Percentiles rank a stretch among this genome's conserved stretches.
Conservation (phyloP, 179 eudicot species). For the Nepenthes alata region DNA sequence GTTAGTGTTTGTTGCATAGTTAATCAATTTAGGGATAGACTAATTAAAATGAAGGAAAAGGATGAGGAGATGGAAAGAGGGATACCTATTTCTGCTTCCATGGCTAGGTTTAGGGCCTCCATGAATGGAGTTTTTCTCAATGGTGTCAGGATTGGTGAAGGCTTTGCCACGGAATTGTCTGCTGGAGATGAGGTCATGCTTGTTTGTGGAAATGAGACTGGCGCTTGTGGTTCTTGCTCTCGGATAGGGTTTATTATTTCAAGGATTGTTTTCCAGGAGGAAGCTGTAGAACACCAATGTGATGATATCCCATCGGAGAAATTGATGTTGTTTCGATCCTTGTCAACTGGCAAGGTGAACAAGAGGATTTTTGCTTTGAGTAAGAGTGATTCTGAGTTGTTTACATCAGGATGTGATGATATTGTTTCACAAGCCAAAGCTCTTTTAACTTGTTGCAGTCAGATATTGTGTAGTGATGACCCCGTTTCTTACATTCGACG, state of each 20-base stretch:
- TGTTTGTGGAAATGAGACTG: slow-evolving; percentile 27
- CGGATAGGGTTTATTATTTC: slow-evolving; percentile 60
- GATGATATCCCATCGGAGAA: slow-evolving; percentile 12
- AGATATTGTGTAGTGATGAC: slow-evolving; percentile 39
- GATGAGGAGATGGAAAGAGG: background rate
- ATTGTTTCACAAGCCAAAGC: slow-evolving; percentile 30
- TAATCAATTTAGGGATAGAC: slow-evolving; percentile 23
- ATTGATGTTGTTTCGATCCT: slow-evolving; percentile 9
- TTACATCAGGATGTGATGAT: slow-evolving; percentile 15
- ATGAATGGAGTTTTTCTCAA: slow-evolving; percentile 70
- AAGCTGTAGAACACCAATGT: slow-evolving; percentile 21
- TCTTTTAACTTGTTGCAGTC: slow-evolving; percentile 40
- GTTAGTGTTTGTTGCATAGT: slow-evolving; percentile 8
- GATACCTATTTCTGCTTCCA: slow-evolving; percentile 10
- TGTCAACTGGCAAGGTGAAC: slow-evolving; percentile 23
- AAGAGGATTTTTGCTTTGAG: slow-evolving; percentile 28
- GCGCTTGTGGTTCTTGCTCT: slow-evolving; percentile 22
- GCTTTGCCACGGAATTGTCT: slow-evolving; percentile 33
- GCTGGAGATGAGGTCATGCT: slow-evolving; percentile 65
- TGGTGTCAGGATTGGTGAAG: slow-evolving; percentile 43
- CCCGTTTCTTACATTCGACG: slow-evolving; percentile 41
- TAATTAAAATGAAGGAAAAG: slow-evolving; percentile 5
- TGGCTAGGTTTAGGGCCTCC: slow-evolving; percentile 38
- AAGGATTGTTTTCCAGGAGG: slow-evolving; percentile 45
- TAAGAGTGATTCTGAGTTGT: slow-evolving; percentile 13